Evolutionary conservation across 805 yeast genomes (phyloP), one percentile per base, ranked within the genome.

Genomic region (Candida orba): DNA sequence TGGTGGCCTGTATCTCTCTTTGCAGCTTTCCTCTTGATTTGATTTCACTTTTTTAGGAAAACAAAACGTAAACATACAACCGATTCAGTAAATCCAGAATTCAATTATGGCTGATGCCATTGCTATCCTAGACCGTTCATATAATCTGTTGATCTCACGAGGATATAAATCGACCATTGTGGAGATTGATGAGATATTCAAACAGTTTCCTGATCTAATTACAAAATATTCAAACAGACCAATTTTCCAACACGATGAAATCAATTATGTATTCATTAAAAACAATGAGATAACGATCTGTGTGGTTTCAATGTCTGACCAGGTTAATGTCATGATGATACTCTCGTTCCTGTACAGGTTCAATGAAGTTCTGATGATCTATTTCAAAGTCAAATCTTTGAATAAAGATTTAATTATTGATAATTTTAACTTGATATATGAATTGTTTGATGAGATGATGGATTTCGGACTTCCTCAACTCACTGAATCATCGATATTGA

Each of bases 381-480:
- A 78, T 51, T 72, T 75, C 51, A 64, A 65, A 48, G 59, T 51
- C 0, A 32, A 42, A 20, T 12, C 51, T 18, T 60, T 84, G 34
- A 76, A 76, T 52, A 72, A 72, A 42, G 89, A 82, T 43, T 54
- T 77, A 15, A 74, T 87, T 2, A 65, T 75, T 20, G 95, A 88
- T 60, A 88, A 88, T 61, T 75, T 77, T 50, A 78, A 81, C 30
- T 67, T 88, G 39, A 75, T 88, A 8, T 83, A 82, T 62, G 96
- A 89, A 59, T 65, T 88, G 34, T 40, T 43, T 17, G 96, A 88
- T 58, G 96, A 88, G 57, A 84, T 88, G 71, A 75, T 86, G 78
- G 96, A 89, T 61, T 84, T 76, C 62, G 96, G 96, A 8, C 65
- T 84, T n/a, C 79, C 88, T 1, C 96, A 89, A 63, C 69, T 84